Evolutionary conservation across 805 yeast genomes (phyloP), one percentile per base, ranked within the genome.

Genomic region (Kuraishia hungarica): DNA sequence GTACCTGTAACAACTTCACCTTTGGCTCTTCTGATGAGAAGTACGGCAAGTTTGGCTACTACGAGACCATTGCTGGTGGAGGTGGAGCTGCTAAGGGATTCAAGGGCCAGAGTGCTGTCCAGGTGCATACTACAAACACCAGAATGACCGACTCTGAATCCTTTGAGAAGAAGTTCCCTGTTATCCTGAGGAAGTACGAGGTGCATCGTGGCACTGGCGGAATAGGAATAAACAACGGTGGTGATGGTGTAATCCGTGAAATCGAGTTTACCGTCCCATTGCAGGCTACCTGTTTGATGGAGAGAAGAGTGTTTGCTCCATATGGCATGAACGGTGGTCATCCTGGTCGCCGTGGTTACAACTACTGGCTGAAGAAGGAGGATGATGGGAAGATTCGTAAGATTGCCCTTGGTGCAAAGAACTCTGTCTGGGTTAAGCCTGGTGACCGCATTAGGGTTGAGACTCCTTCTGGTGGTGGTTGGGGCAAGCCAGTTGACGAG

Each of bases 1-100:
- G 97, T 26, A 89, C 92, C 56, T 87, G 93, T 71, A 91, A 91
- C 70, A 89, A 89, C 68, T 77, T 91, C 58, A 88, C 94, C 0
- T 92, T 90, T 71, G 97, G 97, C 10, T 28, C 35, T 17, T 78
- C 78, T 26, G 72, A 69, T 54, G 48, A 35, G 19, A 70, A 70
- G n/a, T 61, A 58, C 1, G 67, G 71, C 22, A 68, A 78, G 6
- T 80, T 79, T 62, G 84, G 82, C 2, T 77, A 77, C 62, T 74
- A 77, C 55, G 84, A 80, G 60, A 78, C 84, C 2, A 78, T 80
- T 55, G 13, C 29, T 22, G 53, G 39, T 20, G 53, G 53, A 7
- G 71, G 75, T 48, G 81, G 83, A 56, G 83, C 83, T 21, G 76
- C 81, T 28, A 70, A 72, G 6, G 75, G 70, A 19, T 73, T 71